phyloP scores from a whole-genome alignment of 768 basidiomycete species.

The Cystobasidium ongulense region DNA sequence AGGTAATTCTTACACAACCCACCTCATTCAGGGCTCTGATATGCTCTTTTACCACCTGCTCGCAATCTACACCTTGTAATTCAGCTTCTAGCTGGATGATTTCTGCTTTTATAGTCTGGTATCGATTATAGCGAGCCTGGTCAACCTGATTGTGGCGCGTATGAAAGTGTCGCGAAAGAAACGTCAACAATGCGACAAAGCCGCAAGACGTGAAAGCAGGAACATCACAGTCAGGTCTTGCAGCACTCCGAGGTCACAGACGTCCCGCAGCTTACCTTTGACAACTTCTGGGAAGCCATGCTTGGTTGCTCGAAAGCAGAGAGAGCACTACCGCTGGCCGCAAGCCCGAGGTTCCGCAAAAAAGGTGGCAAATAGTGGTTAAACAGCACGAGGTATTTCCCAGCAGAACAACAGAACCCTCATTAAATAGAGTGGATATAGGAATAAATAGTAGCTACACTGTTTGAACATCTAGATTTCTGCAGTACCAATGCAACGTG shows the following conservation, averaged over 20 bases:
- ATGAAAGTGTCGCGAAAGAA: not conserved
- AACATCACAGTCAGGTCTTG: no score
- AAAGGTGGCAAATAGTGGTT: no score
- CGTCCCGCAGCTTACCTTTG: not conserved
- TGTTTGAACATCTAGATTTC: no score
- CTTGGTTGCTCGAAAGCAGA: not conserved
- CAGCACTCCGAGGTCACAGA: no score
- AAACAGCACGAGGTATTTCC: no score
- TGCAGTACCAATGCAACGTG: no score
- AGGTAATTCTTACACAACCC: not conserved
- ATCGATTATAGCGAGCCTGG: slow-evolving; percentile 9
- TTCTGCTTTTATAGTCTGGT: slow-evolving; percentile 11
- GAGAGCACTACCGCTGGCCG: no score
- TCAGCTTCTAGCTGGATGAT: slow-evolving; percentile 30
- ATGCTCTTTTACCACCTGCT: slow-evolving; percentile 18
- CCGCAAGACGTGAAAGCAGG: no score
- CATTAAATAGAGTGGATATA: no score
- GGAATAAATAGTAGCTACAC: no score
- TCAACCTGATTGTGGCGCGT: slow-evolving; percentile 10
- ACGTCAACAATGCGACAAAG: not conserved
- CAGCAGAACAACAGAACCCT: no score
- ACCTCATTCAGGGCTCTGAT: slow-evolving; percentile 1
- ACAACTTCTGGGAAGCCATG: not conserved
- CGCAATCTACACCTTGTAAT: slow-evolving; percentile 19
- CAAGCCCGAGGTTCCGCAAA: no score